A percentile compares a stretch with the other conserved stretches of the same genome.
Conservation (phyloP, 2,329 filamentous ascomycete genomes). For the Colletotrichum chlorophyti region DNA sequence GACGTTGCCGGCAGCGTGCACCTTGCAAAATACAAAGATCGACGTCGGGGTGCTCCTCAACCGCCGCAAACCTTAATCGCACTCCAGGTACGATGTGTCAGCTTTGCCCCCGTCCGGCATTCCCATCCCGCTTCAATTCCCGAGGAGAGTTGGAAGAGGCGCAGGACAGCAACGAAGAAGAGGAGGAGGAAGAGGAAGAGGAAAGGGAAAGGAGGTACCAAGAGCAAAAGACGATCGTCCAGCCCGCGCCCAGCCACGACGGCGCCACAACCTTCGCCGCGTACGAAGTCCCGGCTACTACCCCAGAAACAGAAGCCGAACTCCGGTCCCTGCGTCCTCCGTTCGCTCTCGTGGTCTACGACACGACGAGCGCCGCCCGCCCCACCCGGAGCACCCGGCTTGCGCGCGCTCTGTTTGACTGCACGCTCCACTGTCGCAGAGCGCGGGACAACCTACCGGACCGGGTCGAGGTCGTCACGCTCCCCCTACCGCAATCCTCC, state of each 20-base stretch:
- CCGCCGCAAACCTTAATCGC: no score
- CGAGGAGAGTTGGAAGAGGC: no score
- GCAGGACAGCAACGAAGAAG: no score
- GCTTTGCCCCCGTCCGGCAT: no score
- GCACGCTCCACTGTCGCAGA: neutral
- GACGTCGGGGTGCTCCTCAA: no score
- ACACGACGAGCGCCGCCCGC: neutral
- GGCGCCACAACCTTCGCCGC: neutral
- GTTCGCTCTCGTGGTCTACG: neutral
- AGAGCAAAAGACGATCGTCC: neutral
- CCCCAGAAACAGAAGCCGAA: neutral
- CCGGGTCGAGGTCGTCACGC: constrained; percentile 1
- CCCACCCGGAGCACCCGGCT: neutral
- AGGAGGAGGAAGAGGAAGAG: no score
- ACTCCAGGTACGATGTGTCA: no score
- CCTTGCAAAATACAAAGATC: no score
- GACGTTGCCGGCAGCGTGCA: no score
- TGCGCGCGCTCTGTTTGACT: neutral
- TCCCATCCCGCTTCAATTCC: no score
- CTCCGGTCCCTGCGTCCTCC: neutral
- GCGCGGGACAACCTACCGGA: neutral
- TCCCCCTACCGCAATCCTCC: neutral
- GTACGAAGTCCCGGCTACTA: neutral
- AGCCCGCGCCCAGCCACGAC: constrained; percentile 1
- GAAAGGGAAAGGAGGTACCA: no score